phyloP scores from a whole-genome alignment of 2,329 filamentous ascomycete genomes.

The Bipolaris sorokiniana region DNA sequence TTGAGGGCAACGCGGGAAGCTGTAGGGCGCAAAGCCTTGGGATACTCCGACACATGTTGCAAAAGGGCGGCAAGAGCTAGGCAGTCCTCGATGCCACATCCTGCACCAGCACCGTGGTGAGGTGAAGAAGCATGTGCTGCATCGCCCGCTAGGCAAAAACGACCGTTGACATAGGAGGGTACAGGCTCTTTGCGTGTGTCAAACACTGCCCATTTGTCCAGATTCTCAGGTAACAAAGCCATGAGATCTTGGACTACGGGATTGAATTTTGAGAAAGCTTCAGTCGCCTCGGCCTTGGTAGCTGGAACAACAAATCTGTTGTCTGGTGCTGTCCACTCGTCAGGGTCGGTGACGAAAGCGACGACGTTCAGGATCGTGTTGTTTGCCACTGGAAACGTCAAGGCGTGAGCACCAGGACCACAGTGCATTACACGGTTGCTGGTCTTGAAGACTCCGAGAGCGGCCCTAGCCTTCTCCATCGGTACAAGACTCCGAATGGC shows the following conservation, averaged over 20 bases:
- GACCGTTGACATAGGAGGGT: conserved; percentile 17
- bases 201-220: conserved; percentile 24
- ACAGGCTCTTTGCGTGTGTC: conserved; percentile 19
- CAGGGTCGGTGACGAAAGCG: conserved; percentile 20
- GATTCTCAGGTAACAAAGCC: conserved; percentile 13
- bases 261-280: conserved; percentile 10
- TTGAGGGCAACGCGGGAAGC: conserved; percentile 13
- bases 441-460: conserved; percentile 36
- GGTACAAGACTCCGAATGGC: conserved; percentile 28
- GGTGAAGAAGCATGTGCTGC: conserved; percentile 26
- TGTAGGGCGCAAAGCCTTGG: neutral
- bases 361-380: conserved; percentile 20
- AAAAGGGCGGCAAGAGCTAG: conserved; percentile 29
- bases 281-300: conserved; percentile 10
- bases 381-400: conserved; percentile 24
- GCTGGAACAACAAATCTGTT: conserved; percentile 11
- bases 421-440: conserved; percentile 25
- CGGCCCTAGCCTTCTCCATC: conserved; percentile 45
- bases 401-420: conserved; percentile 19
- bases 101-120: conserved; percentile 28
- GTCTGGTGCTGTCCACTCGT: conserved; percentile 14
- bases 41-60: neutral
- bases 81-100: conserved; percentile 35
- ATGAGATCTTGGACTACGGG: conserved; percentile 12
- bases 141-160: conserved; percentile 26